Evolutionary conservation across 2,329 filamentous ascomycete genomes (phyloP).

Genomic region (Geoglossum cookeanum): DNA sequence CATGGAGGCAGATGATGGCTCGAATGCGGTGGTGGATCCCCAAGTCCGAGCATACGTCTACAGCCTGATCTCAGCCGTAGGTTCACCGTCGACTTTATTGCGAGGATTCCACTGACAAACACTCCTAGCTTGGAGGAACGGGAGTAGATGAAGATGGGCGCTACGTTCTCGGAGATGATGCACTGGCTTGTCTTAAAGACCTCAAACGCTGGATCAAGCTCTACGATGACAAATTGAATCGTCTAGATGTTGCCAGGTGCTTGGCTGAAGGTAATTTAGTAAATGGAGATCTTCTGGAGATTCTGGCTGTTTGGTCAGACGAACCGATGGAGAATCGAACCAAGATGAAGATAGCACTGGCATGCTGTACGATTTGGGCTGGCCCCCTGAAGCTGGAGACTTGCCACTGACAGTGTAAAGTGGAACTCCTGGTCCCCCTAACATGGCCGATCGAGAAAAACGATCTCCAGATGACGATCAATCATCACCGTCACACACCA

Average conservation of each 20-base stretch:
- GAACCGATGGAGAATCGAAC: slow-evolving; percentile 52
- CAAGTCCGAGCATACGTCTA: slow-evolving; percentile 87
- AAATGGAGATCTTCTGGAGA: slow-evolving; percentile 73
- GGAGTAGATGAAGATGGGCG: slow-evolving; percentile 59
- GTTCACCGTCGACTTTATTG: slow-evolving; percentile 19
- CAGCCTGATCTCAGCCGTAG: slow-evolving; percentile 79
- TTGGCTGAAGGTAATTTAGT: slow-evolving; percentile 85
- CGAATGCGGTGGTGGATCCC: slow-evolving; percentile 45
- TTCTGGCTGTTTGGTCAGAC: slow-evolving; percentile 65
- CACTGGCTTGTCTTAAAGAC: slow-evolving; percentile 77
- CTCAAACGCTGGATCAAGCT: slow-evolving; percentile 89
- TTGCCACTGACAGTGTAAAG: slow-evolving; percentile 14
- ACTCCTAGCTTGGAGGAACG: slow-evolving; percentile 60
- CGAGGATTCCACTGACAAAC: slow-evolving; percentile 6
- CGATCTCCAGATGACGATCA: slow-evolving; percentile 65
- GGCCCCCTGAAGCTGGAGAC: neutral
- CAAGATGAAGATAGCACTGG: slow-evolving; percentile 61
- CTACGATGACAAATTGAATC: slow-evolving; percentile 82
- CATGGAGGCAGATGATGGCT: slow-evolving; percentile 2
- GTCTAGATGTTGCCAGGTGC: slow-evolving; percentile 86
- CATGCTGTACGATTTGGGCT: slow-evolving; percentile 36
- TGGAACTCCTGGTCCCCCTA: slow-evolving; percentile 78
- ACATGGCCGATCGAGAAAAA: slow-evolving; percentile 85
- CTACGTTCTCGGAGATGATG: slow-evolving; percentile 86
- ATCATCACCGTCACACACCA: slow-evolving; percentile 80